Conservation (phyloP, 1,139 yeast genomes). For the Spathaspora sp. region DNA sequence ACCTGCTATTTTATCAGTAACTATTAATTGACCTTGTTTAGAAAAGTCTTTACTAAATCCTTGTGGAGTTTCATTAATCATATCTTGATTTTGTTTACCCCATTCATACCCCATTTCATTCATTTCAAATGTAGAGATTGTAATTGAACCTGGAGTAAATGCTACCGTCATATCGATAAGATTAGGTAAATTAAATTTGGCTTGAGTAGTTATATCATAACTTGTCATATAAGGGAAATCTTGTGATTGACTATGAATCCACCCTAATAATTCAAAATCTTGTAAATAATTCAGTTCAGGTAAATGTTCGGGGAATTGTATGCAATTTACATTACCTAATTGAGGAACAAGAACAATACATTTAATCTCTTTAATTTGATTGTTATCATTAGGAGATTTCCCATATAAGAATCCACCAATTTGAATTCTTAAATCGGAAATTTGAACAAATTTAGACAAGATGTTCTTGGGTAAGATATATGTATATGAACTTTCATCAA, state of each 20-base stretch:
- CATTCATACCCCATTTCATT: constrained; percentile 69
- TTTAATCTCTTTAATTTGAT: constrained; percentile 72
- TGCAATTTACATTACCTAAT: constrained; percentile 67
- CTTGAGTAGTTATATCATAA: constrained; percentile 61
- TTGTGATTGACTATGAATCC: constrained; percentile 76
- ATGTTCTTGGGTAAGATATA: constrained; percentile 82
- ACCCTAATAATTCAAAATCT: constrained; percentile 65
- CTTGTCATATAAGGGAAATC: constrained; percentile 67
- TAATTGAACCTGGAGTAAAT: constrained; percentile 82
- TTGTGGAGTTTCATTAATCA: constrained; percentile 51
- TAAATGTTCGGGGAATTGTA: constrained; percentile 56
- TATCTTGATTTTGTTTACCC: constrained; percentile 69
- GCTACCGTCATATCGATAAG: constrained; percentile 65
- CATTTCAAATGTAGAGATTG: constrained; percentile 66
- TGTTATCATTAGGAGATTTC: constrained; percentile 58
- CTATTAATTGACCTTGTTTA: constrained; percentile 62
- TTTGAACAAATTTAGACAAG: constrained; percentile 72
- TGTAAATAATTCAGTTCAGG: constrained; percentile 42
- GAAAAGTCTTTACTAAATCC: constrained; percentile 68
- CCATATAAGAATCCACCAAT: constrained; percentile 85
- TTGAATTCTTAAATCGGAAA: constrained; percentile 80
- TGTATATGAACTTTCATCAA: constrained; percentile 54
- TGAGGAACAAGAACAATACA: constrained; percentile 86
- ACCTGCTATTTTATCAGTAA: constrained; percentile 78
- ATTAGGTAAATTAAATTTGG: constrained; percentile 26